Evolutionary conservation across 257 asterid genomes (phyloP).

Genomic region (Solanum lycopersicoides): DNA sequence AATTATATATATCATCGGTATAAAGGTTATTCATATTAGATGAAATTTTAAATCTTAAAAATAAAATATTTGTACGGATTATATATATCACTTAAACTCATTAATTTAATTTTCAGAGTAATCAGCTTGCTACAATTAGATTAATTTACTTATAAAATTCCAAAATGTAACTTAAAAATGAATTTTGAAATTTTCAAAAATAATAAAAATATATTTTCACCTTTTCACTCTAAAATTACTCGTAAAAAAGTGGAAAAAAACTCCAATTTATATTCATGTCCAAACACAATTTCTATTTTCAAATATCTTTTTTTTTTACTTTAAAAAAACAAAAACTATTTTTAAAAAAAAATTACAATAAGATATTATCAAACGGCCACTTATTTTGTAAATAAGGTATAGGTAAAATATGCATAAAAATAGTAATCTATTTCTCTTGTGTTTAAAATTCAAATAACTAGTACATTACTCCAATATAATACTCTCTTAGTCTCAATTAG

Average conservation of each 20-base stretch:
- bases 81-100: background rate
- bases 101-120: background rate
- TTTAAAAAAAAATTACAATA: too few relatives aligned
- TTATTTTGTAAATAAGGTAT: too few relatives aligned
- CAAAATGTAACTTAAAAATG: background rate
- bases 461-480: too few relatives aligned
- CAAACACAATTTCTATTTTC: background rate
- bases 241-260: background rate
- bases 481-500: background rate
- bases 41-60: background rate
- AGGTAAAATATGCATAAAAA: background rate
- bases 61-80: background rate
- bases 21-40: background rate
- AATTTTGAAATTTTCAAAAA: too few relatives aligned
- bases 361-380: too few relatives aligned
- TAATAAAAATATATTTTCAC: too few relatives aligned
- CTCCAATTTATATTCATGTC: background rate
- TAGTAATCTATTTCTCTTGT: background rate
- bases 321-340: too few relatives aligned
- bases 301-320: too few relatives aligned
- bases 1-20: background rate
- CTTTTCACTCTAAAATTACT: background rate
- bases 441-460: background rate
- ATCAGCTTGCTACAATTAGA: too few relatives aligned
- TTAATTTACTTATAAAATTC: background rate